Evolutionary conservation across 169 alveolate genomes (phyloP).

Genomic region (Eimeria falciformis): DNA sequence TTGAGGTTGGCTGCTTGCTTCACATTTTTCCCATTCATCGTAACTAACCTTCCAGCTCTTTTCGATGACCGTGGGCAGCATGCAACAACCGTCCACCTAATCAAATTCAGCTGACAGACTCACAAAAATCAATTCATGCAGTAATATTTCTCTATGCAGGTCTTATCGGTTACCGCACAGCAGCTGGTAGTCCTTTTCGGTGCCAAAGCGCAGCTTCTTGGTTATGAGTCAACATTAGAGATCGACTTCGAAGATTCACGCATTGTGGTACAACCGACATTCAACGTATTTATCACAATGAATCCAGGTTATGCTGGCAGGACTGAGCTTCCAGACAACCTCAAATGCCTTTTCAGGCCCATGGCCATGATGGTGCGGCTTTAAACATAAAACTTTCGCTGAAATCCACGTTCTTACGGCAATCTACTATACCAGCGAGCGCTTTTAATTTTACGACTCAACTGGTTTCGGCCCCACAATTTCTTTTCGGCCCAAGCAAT

Average conservation of each 20-base stretch:
- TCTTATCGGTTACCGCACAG: slow-evolving; percentile 95
- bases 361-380: slow-evolving; percentile 95
- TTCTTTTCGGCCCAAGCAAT: too few relatives aligned
- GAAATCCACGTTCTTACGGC: neutral
- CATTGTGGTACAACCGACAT: slow-evolving; percentile 93
- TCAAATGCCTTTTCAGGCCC: slow-evolving; percentile 97
- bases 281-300: slow-evolving; percentile 97
- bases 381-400: too few relatives aligned
- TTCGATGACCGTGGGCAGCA: too few relatives aligned
- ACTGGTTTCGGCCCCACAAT: too few relatives aligned
- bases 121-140: slow-evolving; percentile 86
- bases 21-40: too few relatives aligned
- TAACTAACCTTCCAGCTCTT: too few relatives aligned
- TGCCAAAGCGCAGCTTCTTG: slow-evolving; percentile 75
- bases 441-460: too few relatives aligned
- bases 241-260: slow-evolving; percentile 94
- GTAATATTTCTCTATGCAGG: slow-evolving; percentile 85
- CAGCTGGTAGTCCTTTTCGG: slow-evolving; percentile 81
- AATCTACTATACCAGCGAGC: neutral
- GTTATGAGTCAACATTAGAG: slow-evolving; percentile 78
- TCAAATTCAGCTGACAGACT: too few relatives aligned
- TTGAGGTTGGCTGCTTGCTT: slow-evolving; percentile 85
- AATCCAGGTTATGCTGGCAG: slow-evolving; percentile 98
- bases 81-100: too few relatives aligned
- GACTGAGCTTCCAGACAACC: slow-evolving; percentile 97